A percentile compares a stretch with the other conserved stretches of the same genome.
These are phyloP conservation scores for Alectoria sarmentosa DNA, from an alignment of 495 filamentous ascomycete species.

Conservation along the genomic window DNA sequence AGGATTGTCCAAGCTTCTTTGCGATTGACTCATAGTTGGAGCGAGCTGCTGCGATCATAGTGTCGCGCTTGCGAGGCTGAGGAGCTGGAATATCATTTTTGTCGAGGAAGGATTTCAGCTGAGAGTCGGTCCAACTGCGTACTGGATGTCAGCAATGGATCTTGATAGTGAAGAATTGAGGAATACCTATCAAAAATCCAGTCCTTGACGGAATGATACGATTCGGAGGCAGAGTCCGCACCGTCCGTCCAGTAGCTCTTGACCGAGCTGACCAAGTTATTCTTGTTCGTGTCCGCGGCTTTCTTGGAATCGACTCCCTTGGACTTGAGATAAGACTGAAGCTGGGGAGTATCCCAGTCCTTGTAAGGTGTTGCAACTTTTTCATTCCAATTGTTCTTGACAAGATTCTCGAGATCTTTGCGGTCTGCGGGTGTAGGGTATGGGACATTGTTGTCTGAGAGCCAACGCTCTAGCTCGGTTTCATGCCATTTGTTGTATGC, in stretches of 20 bases:
- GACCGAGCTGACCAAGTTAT: slow-evolving; percentile 58
- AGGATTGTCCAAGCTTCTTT: slow-evolving; percentile 74
- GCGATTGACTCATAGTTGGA: slow-evolving; percentile 75
- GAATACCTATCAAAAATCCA: slow-evolving; percentile 87
- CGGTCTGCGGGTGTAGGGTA: slow-evolving; percentile 80
- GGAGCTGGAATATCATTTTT: slow-evolving; percentile 77
- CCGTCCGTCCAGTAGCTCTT: slow-evolving; percentile 67
- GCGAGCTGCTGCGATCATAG: slow-evolving; percentile 67
- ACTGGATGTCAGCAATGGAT: slow-evolving; percentile 23
- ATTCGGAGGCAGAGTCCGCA: slow-evolving; percentile 61
- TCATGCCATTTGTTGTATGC: slow-evolving; percentile 99
- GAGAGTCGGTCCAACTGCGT: slow-evolving; percentile 69
- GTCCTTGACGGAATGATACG: slow-evolving; percentile 65
- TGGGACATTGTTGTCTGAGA: slow-evolving; percentile 85
- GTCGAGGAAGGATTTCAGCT: slow-evolving; percentile 89
- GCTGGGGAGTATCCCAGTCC: slow-evolving; percentile 60
- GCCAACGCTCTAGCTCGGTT: slow-evolving; percentile 95
- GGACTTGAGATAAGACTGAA: slow-evolving; percentile 55
- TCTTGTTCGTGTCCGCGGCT: slow-evolving; percentile 54
- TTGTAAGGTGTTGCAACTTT: slow-evolving; percentile 62
- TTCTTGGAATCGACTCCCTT: slow-evolving; percentile 64
- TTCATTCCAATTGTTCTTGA: slow-evolving; percentile 81
- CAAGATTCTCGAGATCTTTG: slow-evolving; percentile 72
- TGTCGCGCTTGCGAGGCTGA: slow-evolving; percentile 80
- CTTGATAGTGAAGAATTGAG: slow-evolving; percentile 7